Evolutionary conservation across 2,329 filamentous ascomycete genomes (phyloP).

Genomic region (Grosmannia serpens): DNA sequence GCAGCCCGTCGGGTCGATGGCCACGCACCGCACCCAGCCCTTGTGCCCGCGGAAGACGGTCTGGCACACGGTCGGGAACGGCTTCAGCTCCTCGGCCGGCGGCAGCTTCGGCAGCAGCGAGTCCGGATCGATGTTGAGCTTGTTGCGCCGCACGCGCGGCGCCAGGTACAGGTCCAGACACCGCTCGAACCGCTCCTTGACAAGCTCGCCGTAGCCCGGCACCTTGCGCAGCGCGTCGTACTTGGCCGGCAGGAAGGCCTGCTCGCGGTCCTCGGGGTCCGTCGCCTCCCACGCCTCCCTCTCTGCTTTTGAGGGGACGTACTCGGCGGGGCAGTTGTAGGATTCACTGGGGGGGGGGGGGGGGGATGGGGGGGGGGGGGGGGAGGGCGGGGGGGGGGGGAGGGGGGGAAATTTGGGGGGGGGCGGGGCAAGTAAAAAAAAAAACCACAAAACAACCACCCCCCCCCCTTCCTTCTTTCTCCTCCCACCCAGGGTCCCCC

Average conservation of each 20-base stretch:
- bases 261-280: conserved; percentile 84
- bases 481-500: too few relatives aligned
- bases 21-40: conserved; percentile 72
- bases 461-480: too few relatives aligned
- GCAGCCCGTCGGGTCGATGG: conserved; percentile 73
- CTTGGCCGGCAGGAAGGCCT: conserved; percentile 73
- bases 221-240: conserved; percentile 81
- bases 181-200: conserved; percentile 93
- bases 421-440: too few relatives aligned
- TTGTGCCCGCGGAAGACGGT: conserved; percentile 82
- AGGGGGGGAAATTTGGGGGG: background rate
- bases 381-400: background rate
- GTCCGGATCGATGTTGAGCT: conserved; percentile 91
- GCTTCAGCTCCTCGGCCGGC: conserved; percentile 82
- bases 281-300: conserved; percentile 72
- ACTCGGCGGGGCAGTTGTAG: conserved; percentile 93
- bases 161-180: conserved; percentile 93
- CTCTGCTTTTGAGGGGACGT: conserved; percentile 78
- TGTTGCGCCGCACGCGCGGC: conserved; percentile 80
- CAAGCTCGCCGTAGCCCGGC: conserved; percentile 77
- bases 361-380: background rate
- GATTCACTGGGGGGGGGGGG: conserved; percentile 42
- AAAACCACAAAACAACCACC: background rate
- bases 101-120: conserved; percentile 88
- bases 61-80: conserved; percentile 84